These are phyloP conservation scores for Nannochloropsis oceanica DNA, from an alignment of 108 stramenopile species.

Conservation along the genomic window DNA sequence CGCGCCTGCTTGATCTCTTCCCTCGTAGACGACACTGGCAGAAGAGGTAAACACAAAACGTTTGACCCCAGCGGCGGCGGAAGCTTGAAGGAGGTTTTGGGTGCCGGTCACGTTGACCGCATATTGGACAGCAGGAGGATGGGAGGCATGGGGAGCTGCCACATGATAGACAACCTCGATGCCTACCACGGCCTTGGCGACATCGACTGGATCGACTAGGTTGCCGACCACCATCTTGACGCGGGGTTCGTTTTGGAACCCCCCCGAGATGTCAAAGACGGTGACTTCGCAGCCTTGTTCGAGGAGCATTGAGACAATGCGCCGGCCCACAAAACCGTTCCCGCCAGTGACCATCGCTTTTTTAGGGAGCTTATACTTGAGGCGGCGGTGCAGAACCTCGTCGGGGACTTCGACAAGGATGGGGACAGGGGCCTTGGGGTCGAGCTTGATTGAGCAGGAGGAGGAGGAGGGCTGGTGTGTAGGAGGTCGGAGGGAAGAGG, in stretches of 20 bases:
- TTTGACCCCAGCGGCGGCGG: slow-evolving; percentile 15
- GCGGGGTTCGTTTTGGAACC: background rate
- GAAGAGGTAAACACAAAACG: slow-evolving; percentile 26
- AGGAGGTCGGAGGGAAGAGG: background rate
- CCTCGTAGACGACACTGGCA: slow-evolving; percentile 23
- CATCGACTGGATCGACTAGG: background rate
- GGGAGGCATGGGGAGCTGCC: background rate
- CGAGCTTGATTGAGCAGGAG: background rate
- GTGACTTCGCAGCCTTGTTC: background rate
- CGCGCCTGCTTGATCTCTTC: slow-evolving; percentile 1
- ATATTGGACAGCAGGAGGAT: background rate
- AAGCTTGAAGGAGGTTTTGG: slow-evolving; percentile 12
- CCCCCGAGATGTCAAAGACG: background rate
- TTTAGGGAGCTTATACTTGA: background rate
- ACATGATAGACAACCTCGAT: slow-evolving; percentile 23
- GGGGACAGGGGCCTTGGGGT: background rate
- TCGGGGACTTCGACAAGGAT: background rate
- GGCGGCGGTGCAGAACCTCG: background rate
- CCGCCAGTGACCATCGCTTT: slow-evolving; percentile 6
- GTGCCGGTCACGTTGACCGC: slow-evolving; percentile 4
- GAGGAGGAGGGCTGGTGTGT: background rate
- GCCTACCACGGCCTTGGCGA: slow-evolving; percentile 17
- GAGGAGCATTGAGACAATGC: background rate
- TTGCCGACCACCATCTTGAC: background rate
- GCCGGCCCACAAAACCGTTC: background rate